Percentiles rank a stretch among this genome's conserved stretches.
phyloP scores from a whole-genome alignment of 2,329 filamentous ascomycete species.

The Trichoderma brevicompactum region DNA sequence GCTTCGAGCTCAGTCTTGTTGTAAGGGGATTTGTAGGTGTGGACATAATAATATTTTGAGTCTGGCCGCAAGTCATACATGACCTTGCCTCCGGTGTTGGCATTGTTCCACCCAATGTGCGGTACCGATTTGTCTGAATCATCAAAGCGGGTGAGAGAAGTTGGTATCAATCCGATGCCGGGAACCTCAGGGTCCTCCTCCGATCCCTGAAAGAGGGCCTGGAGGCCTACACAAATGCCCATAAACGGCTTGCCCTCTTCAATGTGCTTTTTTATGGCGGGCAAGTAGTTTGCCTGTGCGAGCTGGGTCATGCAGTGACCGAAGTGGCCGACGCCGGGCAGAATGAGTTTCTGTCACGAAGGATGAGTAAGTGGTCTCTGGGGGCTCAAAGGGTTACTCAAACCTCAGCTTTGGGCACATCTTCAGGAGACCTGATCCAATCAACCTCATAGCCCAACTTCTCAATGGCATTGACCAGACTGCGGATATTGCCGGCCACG shows the following conservation, averaged over 20 bases:
- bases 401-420: conserved; percentile 84
- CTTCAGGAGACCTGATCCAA: conserved; percentile 85
- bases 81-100: conserved; percentile 61
- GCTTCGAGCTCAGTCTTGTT: conserved; percentile 71
- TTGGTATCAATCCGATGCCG: conserved; percentile 77
- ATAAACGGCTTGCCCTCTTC: conserved; percentile 94
- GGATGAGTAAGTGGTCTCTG: conserved; percentile 24
- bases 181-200: conserved; percentile 72
- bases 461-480: conserved; percentile 96
- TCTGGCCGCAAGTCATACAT: conserved; percentile 79
- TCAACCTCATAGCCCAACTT: conserved; percentile 91
- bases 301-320: conserved; percentile 92
- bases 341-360: conserved; percentile 75
- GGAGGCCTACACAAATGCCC: conserved; percentile 93
- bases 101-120: conserved; percentile 98
- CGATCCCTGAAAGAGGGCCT: conserved; percentile 87
- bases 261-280: conserved; percentile 82
- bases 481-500: conserved; percentile 94
- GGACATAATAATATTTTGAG: conserved; percentile 99
- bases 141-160: conserved; percentile 74
- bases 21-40: conserved; percentile 89
- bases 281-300: conserved; percentile 77
- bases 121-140: conserved; percentile 85
- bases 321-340: conserved; percentile 96
- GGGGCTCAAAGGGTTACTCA: background rate